Percentiles rank a stretch among this genome's conserved stretches.
Evolutionary conservation across 73 alveolate species (phyloP).

Genomic region (Tetrahymena elliotti): DNA sequence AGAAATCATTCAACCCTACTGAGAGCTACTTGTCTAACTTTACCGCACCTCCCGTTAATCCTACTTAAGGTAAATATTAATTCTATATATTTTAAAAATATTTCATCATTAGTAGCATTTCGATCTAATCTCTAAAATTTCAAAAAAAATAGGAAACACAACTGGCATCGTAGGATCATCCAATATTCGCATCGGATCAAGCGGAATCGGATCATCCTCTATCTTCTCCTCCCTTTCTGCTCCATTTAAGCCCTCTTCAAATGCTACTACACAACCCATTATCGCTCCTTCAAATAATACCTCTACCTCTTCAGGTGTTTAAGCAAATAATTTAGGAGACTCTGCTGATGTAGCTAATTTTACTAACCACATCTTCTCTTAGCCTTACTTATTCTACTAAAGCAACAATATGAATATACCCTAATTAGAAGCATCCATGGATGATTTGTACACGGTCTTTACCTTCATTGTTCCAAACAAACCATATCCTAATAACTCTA

Average conservation of each 20-base stretch:
- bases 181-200: neutral
- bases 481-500: neutral
- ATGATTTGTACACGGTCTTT: neutral
- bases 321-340: neutral
- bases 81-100: neutral
- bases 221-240: neutral
- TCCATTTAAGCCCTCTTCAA: neutral
- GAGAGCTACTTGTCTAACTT: neutral
- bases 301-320: neutral
- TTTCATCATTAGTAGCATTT: neutral
- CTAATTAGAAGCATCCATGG: neutral
- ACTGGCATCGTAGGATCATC: neutral
- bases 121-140: neutral
- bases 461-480: neutral
- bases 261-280: neutral
- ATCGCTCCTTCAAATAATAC: neutral
- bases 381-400: neutral
- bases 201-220: neutral
- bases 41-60: neutral
- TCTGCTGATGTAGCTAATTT: neutral
- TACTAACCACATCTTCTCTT: neutral
- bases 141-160: neutral
- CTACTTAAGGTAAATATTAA: neutral
- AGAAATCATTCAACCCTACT: neutral
- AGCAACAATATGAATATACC: neutral